Conservation (phyloP, 495 filamentous ascomycete genomes). For the Penicillium taxi region DNA sequence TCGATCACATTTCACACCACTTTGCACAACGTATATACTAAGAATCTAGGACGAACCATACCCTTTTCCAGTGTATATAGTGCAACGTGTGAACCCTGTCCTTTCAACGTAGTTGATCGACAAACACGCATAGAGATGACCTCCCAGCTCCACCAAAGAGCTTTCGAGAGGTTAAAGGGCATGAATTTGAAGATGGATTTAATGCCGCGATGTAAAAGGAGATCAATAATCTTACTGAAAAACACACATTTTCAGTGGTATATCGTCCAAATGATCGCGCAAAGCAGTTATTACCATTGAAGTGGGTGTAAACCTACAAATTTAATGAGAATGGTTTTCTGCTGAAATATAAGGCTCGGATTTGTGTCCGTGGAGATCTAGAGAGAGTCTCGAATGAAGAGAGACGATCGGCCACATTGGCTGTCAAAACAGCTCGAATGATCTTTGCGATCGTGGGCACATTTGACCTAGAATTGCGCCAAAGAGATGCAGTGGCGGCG, state of each 20-base stretch:
- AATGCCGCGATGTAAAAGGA: no score
- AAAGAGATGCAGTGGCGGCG: conserved; percentile 5
- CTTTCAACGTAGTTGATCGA: no score
- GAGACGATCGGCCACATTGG: conserved; percentile 7
- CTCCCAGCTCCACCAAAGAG: neutral
- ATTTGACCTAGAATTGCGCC: conserved; percentile 5
- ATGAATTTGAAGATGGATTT: conserved; percentile 1
- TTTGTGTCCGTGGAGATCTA: conserved; percentile 13
- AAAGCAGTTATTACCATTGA: conserved; percentile 8
- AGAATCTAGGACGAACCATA: no score
- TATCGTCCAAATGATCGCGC: neutral
- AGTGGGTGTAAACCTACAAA: conserved; percentile 13
- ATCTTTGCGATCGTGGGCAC: conserved; percentile 2
- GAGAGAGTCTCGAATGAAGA: conserved; percentile 3
- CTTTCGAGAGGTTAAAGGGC: conserved; percentile 1
- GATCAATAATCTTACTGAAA: neutral
- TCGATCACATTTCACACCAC: no score
- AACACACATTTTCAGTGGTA: neutral
- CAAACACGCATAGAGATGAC: conserved; percentile 3
- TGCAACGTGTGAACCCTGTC: no score
- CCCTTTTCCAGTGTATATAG: no score
- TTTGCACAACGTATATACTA: no score
- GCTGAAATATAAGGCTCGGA: conserved; percentile 9
- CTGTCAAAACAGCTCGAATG: conserved; percentile 1
- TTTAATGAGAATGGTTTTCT: conserved; percentile 10